Evolutionary conservation across 495 filamentous ascomycete species (phyloP), one percentile per base, ranked within the genome.

Genomic region (Glutinoglossum americanum): DNA sequence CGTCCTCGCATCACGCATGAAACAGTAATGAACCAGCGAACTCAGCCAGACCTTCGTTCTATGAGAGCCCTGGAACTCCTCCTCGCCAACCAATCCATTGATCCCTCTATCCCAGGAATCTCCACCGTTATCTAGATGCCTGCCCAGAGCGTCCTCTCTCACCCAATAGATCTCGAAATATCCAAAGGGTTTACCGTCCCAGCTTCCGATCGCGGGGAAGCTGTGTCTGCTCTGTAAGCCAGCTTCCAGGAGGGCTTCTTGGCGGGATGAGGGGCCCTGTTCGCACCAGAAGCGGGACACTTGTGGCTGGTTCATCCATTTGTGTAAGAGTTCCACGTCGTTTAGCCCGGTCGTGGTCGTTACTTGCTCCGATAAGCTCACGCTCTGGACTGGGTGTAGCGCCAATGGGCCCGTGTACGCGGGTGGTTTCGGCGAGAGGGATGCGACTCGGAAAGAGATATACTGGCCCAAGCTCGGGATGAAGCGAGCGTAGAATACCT

Each of bases 111-210:
- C 93, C 67, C 85, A 96, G 17, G 33, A 10, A 1, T 80, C 78
- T 4, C 71, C 71, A 35, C 69, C 69, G 0, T 72, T 75, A 0
- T 79, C 76, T 32, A 90, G 65, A 54, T 83, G 70, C 28, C 73
- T 73, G 0, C 85, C 87, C 25, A 98, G 65, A 1, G 70, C 69
- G 64, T 97, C 93, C 66, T 98, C 92, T 62, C 94, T 94, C 1
- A 92, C 89, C 93, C 93, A 98, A 71, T 98, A 98, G 41, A 98
- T 77, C 72, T 98, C 93, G 64, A 98, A 94, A 63, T 93, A 98
- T 0, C 92, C 92, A 69, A 97, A 98, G 0, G 92, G 92, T 59
- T 89, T 84, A 2, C 87, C 89, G 61, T 94, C 87, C 89, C 89
- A 98, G 71, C 84, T 81, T 32, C 87, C 92, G 61, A 98, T 90